phyloP scores from a whole-genome alignment of 208 protist genomes.

The Trypanosomatidae sp. region DNA sequence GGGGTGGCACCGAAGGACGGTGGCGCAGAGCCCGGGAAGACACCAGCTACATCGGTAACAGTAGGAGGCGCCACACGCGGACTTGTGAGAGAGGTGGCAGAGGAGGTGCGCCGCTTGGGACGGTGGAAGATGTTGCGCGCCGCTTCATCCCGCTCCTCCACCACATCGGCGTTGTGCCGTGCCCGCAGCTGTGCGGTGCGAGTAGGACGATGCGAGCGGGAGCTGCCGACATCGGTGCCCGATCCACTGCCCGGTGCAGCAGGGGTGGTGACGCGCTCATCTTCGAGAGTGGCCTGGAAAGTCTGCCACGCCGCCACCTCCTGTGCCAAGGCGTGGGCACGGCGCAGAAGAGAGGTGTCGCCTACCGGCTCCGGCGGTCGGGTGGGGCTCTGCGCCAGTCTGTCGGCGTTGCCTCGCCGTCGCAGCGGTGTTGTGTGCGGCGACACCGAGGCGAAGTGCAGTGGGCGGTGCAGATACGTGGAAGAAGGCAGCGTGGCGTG shows the following conservation, averaged over 20 bases:
- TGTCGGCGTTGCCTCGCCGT: neutral
- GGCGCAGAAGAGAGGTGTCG: neutral
- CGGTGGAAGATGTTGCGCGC: slow-evolving; percentile 19
- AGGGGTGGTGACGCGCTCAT: no score
- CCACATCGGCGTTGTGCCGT: neutral
- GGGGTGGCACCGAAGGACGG: no score
- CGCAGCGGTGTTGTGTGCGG: slow-evolving; percentile 3
- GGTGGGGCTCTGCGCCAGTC: no score
- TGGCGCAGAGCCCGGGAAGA: no score
- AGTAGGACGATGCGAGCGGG: slow-evolving; percentile 11
- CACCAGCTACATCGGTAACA: no score
- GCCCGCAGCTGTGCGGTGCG: slow-evolving; percentile 18
- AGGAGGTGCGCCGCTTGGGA: no score
- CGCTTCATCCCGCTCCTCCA: slow-evolving; percentile 21
- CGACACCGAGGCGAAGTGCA: slow-evolving; percentile 8
- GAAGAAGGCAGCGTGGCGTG: slow-evolving; percentile 8
- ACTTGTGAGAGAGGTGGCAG: no score
- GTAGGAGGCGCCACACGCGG: no score
- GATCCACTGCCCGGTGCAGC: neutral
- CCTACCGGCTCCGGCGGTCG: no score
- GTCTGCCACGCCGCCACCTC: slow-evolving; percentile 12
- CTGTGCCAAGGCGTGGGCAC: slow-evolving; percentile 10
- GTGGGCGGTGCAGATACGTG: slow-evolving; percentile 23
- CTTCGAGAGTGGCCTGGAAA: no score
- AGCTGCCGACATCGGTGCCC: neutral